Base-by-base conservation (phyloP, 164 flowering plant species). In the Magnolia changhungtana region DNA sequence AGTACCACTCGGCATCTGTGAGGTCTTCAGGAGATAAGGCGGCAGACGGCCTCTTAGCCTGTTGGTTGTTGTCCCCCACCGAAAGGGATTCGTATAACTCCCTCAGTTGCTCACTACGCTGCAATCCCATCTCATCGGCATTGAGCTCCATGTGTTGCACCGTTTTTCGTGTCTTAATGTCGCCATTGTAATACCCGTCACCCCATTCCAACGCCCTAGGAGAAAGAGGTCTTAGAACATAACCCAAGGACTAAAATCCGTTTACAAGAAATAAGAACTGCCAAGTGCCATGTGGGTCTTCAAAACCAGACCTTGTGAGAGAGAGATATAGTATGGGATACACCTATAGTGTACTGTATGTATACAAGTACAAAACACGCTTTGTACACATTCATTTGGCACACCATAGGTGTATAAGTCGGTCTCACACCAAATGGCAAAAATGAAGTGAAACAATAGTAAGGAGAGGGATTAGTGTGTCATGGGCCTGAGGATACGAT, bases 11-110 rank as follows among this genome's bases (percentile, higher is more conserved):
- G 0, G 91, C 76, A 63, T 92, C 93, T 2, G 93, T 84, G 50
- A 95, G 94, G 81, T 95, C 98, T 87, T 95, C 98, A 14, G 98
- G 98, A 72, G 98, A 92, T 16, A 95, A 83, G 72, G 98, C 88
- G 69, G 92, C 94, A 7, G 92, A 90, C 52, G 95, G 91, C 83
- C 98, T 85, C 79, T 83, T 81, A 24, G 90, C 79, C 76, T 87
- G 93, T 58, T 86, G 88, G 74, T 77, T 87, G 55, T 79, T 72
- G 29, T 92, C 97, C 63, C 92, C 91, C 9, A 80, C 86, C 0
- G 88, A 83, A 14, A 95, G 91, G 52, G 88, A 91, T 80, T 85
- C 91, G 19, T 88, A 95, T 4, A 95, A 89, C 71, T 93, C 98
- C 77, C 91, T 88, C 74, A 93, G 71, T 71, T 96, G 97, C 77